These are phyloP conservation scores for Arthrobotrys entomopaga DNA, from an alignment of 2,329 filamentous ascomycete genomes.

Conservation along the genomic window DNA sequence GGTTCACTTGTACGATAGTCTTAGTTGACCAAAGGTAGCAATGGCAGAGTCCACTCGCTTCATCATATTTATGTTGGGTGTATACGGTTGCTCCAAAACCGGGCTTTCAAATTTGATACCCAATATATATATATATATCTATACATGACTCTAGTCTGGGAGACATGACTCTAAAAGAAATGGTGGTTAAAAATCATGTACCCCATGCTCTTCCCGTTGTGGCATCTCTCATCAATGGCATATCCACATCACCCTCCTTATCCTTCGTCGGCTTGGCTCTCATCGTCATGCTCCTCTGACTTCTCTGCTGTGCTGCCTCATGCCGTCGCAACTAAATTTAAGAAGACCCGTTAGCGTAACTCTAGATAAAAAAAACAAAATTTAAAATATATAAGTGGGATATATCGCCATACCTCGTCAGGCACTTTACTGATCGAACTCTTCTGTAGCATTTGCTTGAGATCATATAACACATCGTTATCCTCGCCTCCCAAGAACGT, in stretches of 20 bases:
- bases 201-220: constrained; percentile 49
- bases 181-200: constrained; percentile 12
- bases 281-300: constrained; percentile 63
- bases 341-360: constrained; percentile 13
- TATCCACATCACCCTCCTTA: constrained; percentile 51
- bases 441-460: constrained; percentile 95
- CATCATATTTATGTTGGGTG: too few relatives aligned
- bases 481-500: constrained; percentile 95
- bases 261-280: constrained; percentile 47
- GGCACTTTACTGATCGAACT: constrained; percentile 87
- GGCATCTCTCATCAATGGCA: constrained; percentile 53
- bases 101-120: not conserved
- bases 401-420: constrained; percentile 68
- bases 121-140: not conserved
- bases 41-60: constrained; percentile 16
- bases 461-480: constrained; percentile 86
- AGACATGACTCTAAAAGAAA: not conserved
- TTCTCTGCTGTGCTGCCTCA: constrained; percentile 88
- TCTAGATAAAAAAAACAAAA: not conserved
- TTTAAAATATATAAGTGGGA: not conserved
- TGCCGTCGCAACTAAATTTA: constrained; percentile 70
- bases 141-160: not conserved
- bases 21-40: constrained; percentile 4
- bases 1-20: constrained; percentile 17
- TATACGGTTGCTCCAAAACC: too few relatives aligned